Base-by-base conservation (phyloP, 768 basidiomycete species). In the Boletus pseudopeckii region DNA sequence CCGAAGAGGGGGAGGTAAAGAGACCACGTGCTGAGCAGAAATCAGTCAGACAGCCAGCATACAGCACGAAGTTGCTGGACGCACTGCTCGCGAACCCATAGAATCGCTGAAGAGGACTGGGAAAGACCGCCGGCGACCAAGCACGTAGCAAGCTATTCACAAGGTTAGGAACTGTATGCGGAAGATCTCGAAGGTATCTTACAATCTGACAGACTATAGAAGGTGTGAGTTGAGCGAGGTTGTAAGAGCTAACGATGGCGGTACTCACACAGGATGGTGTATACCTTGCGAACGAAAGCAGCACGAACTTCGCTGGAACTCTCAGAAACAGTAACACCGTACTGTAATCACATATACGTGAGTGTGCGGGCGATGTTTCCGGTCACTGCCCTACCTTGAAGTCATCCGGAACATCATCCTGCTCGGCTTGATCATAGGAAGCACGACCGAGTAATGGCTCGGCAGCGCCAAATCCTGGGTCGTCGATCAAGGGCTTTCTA, bases 201-300 rank as follows among this genome's bases (percentile, higher is more conserved):
- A 89, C 88, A 59, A 91, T 87, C 68, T 90, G 88, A 50, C 77
- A 80, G 57, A 89, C 88, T 90, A 53, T 2, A 53, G 8, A 54
- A 26, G 41, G 42, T 20, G 46, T n/a, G n/a, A 26, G n/a, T 18
- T 55, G 38, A 61, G 50, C 37, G 10, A 50, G 8, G 32, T 24
- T 11, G 44, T 9, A 15, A 24, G 37, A 28, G 32, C n/a, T 2
- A 11, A 24, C 36, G 26, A 39, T n/a, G 22, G 17, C 20, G 9
- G 17, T 51, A 76, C 88, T 78, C 64, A 92, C 91, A 85, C 4
- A 98, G 82, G 63, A 96, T 92, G 28, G 81, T 83, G 72, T 92
- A 96, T 34, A 93, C 89, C 76, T 97, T 97, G 67, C 92, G 81
- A 52, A 98, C 77, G 71, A 98, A 98, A 6, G 85, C 90, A 57